Percentiles rank a stretch among this genome's conserved stretches.
Conservation (phyloP, 1,139 yeast genomes). For the Blastobotrys indianensis region DNA sequence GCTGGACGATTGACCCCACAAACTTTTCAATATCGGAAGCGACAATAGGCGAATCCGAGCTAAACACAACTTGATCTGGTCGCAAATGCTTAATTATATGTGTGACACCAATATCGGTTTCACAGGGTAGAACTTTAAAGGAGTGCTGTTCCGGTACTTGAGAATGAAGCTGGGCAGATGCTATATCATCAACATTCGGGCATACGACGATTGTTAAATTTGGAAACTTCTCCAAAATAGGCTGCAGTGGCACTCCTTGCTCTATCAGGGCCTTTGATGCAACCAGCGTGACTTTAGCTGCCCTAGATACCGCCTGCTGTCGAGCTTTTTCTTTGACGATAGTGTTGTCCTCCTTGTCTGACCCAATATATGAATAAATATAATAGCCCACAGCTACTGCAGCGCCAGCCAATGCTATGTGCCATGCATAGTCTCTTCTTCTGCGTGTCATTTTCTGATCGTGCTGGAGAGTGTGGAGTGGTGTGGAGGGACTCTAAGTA, state of each 20-base stretch:
- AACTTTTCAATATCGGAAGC: conserved; percentile 21
- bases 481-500: not conserved
- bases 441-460: not conserved
- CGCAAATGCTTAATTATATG: conserved; percentile 32
- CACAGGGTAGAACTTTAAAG: conserved; percentile 29
- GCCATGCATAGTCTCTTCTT: not conserved
- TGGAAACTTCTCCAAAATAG: conserved; percentile 21
- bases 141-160: conserved; percentile 21
- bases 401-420: conserved; percentile 7
- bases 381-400: conserved; percentile 11
- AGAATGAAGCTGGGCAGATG: conserved; percentile 16
- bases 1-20: conserved; percentile 22
- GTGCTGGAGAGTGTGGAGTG: not conserved
- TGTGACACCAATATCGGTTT: conserved; percentile 28
- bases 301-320: not conserved
- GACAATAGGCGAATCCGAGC: conserved; percentile 21
- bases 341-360: not conserved
- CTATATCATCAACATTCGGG: conserved; percentile 21
- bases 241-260: conserved; percentile 23
- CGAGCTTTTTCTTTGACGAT: not conserved
- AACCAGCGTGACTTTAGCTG: conserved; percentile 19
- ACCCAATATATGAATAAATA: conserved; percentile 2
- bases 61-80: conserved; percentile 27
- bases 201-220: conserved; percentile 25
- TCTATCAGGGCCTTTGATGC: conserved; percentile 19